Evolutionary conservation across 352 stramenopile genomes (phyloP).

Genomic region (Pythium phragmitis): DNA sequence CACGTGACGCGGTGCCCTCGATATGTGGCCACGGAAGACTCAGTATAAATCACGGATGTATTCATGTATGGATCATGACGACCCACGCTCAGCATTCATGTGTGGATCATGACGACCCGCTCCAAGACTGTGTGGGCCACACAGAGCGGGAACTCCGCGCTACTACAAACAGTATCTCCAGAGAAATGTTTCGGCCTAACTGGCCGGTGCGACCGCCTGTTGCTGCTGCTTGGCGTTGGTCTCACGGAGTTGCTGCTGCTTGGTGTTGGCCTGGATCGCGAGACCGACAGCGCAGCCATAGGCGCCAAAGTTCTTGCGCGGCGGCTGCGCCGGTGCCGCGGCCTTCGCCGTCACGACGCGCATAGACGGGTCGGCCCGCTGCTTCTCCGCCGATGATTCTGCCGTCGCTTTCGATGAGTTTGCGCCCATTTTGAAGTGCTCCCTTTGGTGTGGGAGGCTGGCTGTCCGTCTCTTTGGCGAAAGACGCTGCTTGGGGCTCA

Average conservation of each 20-base stretch:
- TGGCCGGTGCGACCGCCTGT: background rate
- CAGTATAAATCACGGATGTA: too few species aligned
- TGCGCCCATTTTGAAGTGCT: background rate
- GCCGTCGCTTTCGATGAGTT: conserved; percentile 5
- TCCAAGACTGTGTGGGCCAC: too few species aligned
- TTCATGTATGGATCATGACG: too few species aligned
- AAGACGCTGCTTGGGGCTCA: background rate
- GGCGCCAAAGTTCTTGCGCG: conserved; percentile 25
- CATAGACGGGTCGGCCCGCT: conserved; percentile 13
- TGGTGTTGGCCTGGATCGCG: conserved; percentile 18
- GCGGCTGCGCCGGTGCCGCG: conserved; percentile 1
- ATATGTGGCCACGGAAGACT: background rate
- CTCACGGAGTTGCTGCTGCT: conserved; percentile 16
- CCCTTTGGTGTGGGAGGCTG: background rate
- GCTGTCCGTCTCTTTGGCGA: too few species aligned
- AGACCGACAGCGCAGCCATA: conserved; percentile 24
- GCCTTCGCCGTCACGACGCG: conserved; percentile 4
- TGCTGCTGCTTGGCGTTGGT: conserved; percentile 4
- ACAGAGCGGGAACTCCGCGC: too few species aligned
- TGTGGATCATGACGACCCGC: too few species aligned
- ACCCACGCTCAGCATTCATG: too few species aligned
- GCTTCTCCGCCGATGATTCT: background rate
- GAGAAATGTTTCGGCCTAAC: background rate
- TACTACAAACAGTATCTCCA: too few species aligned
- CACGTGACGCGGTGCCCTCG: background rate